phyloP scores from a whole-genome alignment of 2,329 filamentous ascomycete species.

The Neocucurbitaria cava region DNA sequence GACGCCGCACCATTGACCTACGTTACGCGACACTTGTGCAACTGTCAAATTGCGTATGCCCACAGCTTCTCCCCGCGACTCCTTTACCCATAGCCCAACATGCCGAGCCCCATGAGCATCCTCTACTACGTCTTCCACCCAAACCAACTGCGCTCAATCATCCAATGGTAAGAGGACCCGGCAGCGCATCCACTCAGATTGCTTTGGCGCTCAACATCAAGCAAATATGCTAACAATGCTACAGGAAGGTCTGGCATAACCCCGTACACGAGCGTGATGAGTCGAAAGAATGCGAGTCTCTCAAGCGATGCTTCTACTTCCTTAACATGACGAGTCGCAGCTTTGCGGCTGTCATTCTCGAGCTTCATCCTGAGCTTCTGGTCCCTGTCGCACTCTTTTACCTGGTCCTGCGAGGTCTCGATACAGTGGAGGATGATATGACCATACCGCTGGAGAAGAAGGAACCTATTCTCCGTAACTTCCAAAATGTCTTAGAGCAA shows the following conservation, averaged over 20 bases:
- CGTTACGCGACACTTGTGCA: conserved; percentile 4
- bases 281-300: conserved; percentile 73
- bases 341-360: conserved; percentile 91
- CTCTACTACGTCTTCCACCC: conserved; percentile 80
- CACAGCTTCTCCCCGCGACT: conserved; percentile 13
- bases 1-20: conserved; percentile 9
- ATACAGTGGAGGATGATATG: conserved; percentile 99
- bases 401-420: conserved; percentile 85
- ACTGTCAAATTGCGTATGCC: conserved; percentile 8
- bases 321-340: conserved; percentile 90
- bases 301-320: conserved; percentile 84
- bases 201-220: background rate
- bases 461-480: conserved; percentile 83
- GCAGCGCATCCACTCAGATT: background rate
- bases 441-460: conserved; percentile 82
- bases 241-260: conserved; percentile 95
- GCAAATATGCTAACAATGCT: conserved; percentile 12
- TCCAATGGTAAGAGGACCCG: conserved; percentile 77
- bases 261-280: conserved; percentile 85
- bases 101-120: conserved; percentile 56
- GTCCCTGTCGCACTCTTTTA: conserved; percentile 93
- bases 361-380: conserved; percentile 92
- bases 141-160: conserved; percentile 77
- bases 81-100: conserved; percentile 30
- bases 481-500: conserved; percentile 77